These are phyloP conservation scores for Jatropha curcas DNA, from an alignment of 345 rosid species.

Conservation along the genomic window DNA sequence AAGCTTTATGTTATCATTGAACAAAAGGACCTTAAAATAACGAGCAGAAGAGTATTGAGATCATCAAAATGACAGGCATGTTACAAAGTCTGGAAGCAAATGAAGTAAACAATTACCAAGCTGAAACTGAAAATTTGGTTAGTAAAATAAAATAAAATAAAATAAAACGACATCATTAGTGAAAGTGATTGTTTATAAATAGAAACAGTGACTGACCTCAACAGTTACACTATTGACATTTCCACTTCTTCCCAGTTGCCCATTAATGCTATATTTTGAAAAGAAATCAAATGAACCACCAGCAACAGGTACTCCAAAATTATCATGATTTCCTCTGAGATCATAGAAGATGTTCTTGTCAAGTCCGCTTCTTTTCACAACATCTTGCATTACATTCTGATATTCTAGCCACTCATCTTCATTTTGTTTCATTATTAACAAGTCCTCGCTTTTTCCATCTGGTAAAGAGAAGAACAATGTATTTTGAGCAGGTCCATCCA, in stretches of 20 bases:
- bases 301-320: constrained; percentile 72
- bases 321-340: constrained; percentile 94
- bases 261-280: constrained; percentile 80
- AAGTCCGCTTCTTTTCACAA: constrained; percentile 61
- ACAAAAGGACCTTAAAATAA: neutral
- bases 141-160: no score
- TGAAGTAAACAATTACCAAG: neutral
- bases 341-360: constrained; percentile 76
- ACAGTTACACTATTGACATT: constrained; percentile 64
- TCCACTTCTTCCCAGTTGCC: constrained; percentile 55
- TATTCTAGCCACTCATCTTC: constrained; percentile 88
- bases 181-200: neutral
- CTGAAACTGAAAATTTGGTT: neutral
- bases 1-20: neutral
- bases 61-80: neutral
- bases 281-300: constrained; percentile 76
- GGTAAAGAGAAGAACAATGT: constrained; percentile 20
- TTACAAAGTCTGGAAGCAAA: neutral
- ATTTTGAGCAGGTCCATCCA: neutral
- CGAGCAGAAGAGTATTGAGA: neutral
- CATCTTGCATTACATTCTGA: constrained; percentile 66
- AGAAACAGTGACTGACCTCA: constrained; percentile 51
- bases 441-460: constrained; percentile 94
- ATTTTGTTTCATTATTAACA: constrained; percentile 78
- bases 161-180: no score